phyloP scores from a whole-genome alignment of 352 stramenopile species.

The Phytophthora hybrid region DNA sequence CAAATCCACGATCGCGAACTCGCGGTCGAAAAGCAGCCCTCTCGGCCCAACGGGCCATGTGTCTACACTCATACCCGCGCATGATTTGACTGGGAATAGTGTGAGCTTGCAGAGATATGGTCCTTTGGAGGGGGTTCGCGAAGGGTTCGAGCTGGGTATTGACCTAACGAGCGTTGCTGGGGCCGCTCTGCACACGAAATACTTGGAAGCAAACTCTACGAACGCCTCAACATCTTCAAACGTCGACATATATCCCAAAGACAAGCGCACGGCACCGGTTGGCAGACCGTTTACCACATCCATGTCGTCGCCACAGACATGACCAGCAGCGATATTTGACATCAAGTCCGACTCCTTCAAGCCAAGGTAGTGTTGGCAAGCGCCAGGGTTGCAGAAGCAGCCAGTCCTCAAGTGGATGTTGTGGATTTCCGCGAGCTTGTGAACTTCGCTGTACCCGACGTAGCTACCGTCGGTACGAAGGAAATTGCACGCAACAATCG shows the following conservation, averaged over 20 bases:
- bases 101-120: slow-evolving; percentile 61
- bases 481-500: slow-evolving; percentile 77
- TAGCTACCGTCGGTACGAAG: slow-evolving; percentile 57
- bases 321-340: slow-evolving; percentile 60
- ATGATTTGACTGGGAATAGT: slow-evolving; percentile 86
- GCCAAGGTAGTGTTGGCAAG: slow-evolving; percentile 71
- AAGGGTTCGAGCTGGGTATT: neutral
- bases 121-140: neutral
- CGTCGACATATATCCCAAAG: slow-evolving; percentile 81
- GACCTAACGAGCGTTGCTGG: slow-evolving; percentile 5
- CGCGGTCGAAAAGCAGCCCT: slow-evolving; percentile 72
- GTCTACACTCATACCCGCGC: slow-evolving; percentile 60
- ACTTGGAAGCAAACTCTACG: slow-evolving; percentile 59
- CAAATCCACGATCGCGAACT: slow-evolving; percentile 80
- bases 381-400: slow-evolving; percentile 85
- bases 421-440: slow-evolving; percentile 73
- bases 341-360: slow-evolving; percentile 63
- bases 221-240: slow-evolving; percentile 71
- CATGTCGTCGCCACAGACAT: slow-evolving; percentile 78
- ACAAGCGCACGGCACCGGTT: slow-evolving; percentile 77
- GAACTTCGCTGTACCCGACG: slow-evolving; percentile 76
- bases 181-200: slow-evolving; percentile 59
- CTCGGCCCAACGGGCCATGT: slow-evolving; percentile 68
- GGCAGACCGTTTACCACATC: slow-evolving; percentile 71
- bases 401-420: slow-evolving; percentile 77